Conservation (phyloP, 2,329 filamentous ascomycete species). For the Penicillium thymicola region DNA sequence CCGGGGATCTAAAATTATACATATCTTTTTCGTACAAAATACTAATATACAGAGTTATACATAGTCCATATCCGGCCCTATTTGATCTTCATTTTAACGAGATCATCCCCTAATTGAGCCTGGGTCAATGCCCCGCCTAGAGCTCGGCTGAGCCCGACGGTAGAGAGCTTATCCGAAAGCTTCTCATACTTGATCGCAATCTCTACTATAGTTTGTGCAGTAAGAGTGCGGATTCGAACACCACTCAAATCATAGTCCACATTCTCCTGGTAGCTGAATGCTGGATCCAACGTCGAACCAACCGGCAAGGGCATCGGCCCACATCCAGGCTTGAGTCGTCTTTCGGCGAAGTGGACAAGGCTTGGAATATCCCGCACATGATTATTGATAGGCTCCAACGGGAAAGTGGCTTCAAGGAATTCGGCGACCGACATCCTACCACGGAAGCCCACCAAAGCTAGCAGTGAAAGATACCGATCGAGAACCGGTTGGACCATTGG, state of each 20-base stretch:
- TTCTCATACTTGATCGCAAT: slow-evolving; percentile 38
- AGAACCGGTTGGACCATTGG: slow-evolving; percentile 17
- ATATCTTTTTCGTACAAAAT: neutral
- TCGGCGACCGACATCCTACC: slow-evolving; percentile 26
- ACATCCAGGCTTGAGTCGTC: slow-evolving; percentile 25
- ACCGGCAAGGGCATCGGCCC: slow-evolving; percentile 24
- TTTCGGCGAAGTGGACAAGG: slow-evolving; percentile 30
- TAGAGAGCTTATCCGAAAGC: slow-evolving; percentile 23
- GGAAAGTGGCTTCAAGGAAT: slow-evolving; percentile 32
- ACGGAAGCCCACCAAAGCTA: slow-evolving; percentile 26
- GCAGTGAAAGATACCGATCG: slow-evolving; percentile 26
- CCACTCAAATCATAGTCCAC: slow-evolving; percentile 36
- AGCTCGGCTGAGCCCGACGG: slow-evolving; percentile 24
- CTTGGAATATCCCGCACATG: slow-evolving; percentile 34
- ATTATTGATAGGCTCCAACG: slow-evolving; percentile 28
- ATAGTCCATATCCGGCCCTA: neutral
- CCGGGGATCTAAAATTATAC: neutral
- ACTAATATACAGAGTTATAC: neutral
- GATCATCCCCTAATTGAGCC: slow-evolving; percentile 18
- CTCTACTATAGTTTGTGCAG: slow-evolving; percentile 33
- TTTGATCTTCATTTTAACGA: neutral
- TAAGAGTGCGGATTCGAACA: slow-evolving; percentile 30
- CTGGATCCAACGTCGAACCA: slow-evolving; percentile 20
- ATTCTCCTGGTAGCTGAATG: slow-evolving; percentile 26
- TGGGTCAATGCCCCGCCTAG: slow-evolving; percentile 32